Evolutionary conservation across 352 stramenopile genomes (phyloP).

Genomic region (Blastocystis sp.): DNA sequence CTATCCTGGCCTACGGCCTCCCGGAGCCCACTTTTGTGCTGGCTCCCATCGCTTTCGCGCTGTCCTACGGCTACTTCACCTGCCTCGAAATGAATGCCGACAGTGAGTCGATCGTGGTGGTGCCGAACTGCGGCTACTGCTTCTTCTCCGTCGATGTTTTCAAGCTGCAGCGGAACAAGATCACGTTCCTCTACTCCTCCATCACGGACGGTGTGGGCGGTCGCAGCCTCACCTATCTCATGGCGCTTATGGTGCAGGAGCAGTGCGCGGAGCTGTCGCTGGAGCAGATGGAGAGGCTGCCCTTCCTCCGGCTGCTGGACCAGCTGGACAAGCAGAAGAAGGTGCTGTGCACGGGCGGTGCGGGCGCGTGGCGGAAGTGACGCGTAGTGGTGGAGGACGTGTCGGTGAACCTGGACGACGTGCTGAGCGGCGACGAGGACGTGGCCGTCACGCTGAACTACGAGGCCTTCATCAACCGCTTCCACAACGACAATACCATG

Average conservation of each 20-base stretch:
- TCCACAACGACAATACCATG: no score
- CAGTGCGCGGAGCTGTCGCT: neutral
- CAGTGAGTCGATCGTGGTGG: neutral
- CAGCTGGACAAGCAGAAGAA: neutral
- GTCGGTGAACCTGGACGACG: neutral
- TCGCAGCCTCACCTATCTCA: neutral
- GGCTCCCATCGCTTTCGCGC: neutral
- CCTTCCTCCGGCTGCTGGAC: neutral
- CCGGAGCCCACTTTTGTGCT: conserved; percentile 20
- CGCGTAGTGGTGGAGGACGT: neutral
- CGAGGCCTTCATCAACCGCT: no score
- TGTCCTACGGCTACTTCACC: conserved; percentile 23
- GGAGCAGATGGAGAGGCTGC: neutral
- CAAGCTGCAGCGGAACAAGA: neutral
- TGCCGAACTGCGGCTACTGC: conserved; percentile 8
- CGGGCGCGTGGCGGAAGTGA: neutral
- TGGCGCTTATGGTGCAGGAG: neutral
- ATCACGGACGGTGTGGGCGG: neutral
- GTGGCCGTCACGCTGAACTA: neutral
- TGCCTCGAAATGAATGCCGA: no score
- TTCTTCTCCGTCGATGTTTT: conserved; percentile 4
- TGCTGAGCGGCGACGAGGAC: neutral
- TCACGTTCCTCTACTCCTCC: neutral
- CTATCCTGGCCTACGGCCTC: conserved; percentile 14
- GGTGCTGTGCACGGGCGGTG: neutral